Base-by-base conservation (phyloP, 2,329 filamentous ascomycete genomes). In the Cercospora citrullina region DNA sequence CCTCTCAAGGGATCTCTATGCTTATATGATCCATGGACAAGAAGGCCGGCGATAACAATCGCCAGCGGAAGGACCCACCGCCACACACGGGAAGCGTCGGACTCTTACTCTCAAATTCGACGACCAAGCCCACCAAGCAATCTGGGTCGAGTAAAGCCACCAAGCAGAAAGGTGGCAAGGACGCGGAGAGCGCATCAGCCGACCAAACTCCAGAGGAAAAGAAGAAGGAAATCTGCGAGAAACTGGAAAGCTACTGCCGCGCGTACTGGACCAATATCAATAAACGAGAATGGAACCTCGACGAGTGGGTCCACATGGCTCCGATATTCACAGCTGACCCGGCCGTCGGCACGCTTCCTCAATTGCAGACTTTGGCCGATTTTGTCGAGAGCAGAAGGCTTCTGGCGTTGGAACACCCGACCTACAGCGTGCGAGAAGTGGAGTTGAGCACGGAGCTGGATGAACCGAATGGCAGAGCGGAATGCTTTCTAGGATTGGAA, bases 361-460 rank as follows among this genome's bases (percentile, higher is more conserved):
- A 48, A 28, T 42, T 42, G 8, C 39, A 63, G 42, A 63, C 39
- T 53, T 42, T 63, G 12, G 42, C 26, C 39, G 39, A 63, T 26
- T 63, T 63, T 21, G 33, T 63, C 2, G 39, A 63, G 16, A 31
- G 60, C 8, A 53, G 60, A 21, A 31, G 60, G 3, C 12, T 51
- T 16, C 18, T 66, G 30, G 23, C 45, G 8, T 28, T 39, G 23
- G 23, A 62, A 42, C 51, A 62, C 28, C 64, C 64, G 1, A 7
- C 7, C 9, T 66, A 66, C 21, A 33, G 45, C 30, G 42, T 66
- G 23, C 51, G 57, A 39, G 53, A 62, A 14, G n/a, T 63, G 7
- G 64, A 66, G 23, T 4, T 63, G 18, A 66, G 60, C 28, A 63
- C 64, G 14, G 59, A 66, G 36, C 31, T 66, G n/a, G 64, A 66